phyloP scores from a whole-genome alignment of 805 yeast species.

The Ogataea allantospora region DNA sequence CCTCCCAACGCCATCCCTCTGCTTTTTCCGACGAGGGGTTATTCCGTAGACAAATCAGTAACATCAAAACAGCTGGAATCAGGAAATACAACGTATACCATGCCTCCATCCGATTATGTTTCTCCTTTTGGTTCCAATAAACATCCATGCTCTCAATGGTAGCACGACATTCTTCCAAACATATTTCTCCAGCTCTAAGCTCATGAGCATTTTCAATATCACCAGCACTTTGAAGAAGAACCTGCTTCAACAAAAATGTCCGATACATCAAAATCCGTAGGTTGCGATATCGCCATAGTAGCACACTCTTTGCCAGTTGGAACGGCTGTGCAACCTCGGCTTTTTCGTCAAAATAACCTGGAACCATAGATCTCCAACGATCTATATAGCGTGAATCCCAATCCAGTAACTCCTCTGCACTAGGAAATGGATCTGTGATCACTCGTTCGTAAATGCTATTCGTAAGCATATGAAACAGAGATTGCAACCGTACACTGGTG shows the following conservation, averaged over 20 bases:
- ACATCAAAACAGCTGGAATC: slow-evolving; percentile 19
- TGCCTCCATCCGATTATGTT: slow-evolving; percentile 18
- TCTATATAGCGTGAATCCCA: slow-evolving; percentile 15
- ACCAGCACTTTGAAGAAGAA: slow-evolving; percentile 10
- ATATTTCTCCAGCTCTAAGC: slow-evolving; percentile 10
- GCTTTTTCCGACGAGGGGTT: slow-evolving; percentile 9
- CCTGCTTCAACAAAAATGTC: slow-evolving; percentile 12
- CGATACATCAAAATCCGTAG: slow-evolving; percentile 19
- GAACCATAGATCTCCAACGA: slow-evolving; percentile 12
- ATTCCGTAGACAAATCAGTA: slow-evolving; percentile 15
- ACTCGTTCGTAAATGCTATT: slow-evolving; percentile 19
- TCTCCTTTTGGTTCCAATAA: slow-evolving; percentile 11
- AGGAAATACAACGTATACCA: slow-evolving; percentile 20
- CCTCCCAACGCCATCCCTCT: slow-evolving; percentile 10
- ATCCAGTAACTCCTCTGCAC: slow-evolving; percentile 13
- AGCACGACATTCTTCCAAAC: slow-evolving; percentile 14
- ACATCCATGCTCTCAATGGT: slow-evolving; percentile 15
- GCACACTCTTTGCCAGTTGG: slow-evolving; percentile 11
- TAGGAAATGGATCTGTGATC: slow-evolving; percentile 19
- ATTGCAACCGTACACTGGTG: slow-evolving; percentile 15
- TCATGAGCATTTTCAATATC: not conserved
- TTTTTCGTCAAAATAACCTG: slow-evolving; percentile 12
- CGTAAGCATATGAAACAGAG: slow-evolving; percentile 17
- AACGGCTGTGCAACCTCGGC: slow-evolving; percentile 6
- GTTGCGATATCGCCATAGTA: slow-evolving; percentile 16